Base-by-base conservation (phyloP, 805 yeast genomes). In the Starmerella roubikii region DNA sequence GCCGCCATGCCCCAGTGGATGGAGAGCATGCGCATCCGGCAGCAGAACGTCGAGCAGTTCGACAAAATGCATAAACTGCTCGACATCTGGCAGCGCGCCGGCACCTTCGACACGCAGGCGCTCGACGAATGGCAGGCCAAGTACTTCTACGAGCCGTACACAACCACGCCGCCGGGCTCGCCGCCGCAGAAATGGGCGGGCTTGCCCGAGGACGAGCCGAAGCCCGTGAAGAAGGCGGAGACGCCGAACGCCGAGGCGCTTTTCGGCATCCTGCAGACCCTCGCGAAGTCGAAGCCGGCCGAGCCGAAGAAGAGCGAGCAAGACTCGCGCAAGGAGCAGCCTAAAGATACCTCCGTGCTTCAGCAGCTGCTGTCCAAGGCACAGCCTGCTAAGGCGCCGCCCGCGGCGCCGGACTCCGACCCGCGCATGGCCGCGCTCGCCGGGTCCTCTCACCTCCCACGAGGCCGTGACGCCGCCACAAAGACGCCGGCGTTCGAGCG, bases 41-140 rank as follows among this genome's bases (percentile, higher is more conserved):
- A 38, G 11, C 53, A 47, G 37, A 33, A 39, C 15, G 30, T 39
- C 15, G 52, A 46, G 32, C 48, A 42, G 34, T 49, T 43, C 33
- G 84, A 74, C 42, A 91, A 86, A 58, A 72, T 85, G 50, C 66
- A 76, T 52, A 88, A 85, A 60, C 68, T 91, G 50, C 71, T 91
- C 48, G 94, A 83, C 47, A 86, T 91, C 52, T 91, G 98, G 98
- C 82, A 75, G 49, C 75, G 82, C 47, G 78, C 85, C 27, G 74
- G 73, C 31, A 79, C 94, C 13, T 88, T 91, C 61, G 66, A 67
- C 39, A 69, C 71, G 31, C 65, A 67, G 30, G 61, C 68, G 24
- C 63, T 91, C 39, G 59, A 67, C 32, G 55, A 67, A 16, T 68
- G 83, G 42, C 71, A 76, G 54, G 58, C 65, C 11, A 76, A 71